Evolutionary conservation across 192 early-diverging fungal genomes (phyloP).

Genomic region (Rhizoclosmatium globosum): DNA sequence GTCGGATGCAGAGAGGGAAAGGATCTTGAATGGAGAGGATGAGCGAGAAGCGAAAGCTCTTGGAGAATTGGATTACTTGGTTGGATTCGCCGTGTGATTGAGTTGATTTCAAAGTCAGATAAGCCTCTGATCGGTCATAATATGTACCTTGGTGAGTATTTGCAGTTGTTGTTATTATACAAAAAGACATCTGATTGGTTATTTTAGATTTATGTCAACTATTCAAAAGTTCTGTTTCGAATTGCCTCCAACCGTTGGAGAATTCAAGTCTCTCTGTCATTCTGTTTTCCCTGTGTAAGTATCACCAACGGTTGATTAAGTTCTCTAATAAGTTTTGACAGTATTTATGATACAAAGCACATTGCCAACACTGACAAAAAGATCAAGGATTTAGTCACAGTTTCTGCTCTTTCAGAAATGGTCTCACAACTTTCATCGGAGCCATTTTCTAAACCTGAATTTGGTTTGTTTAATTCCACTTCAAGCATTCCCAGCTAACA

Average conservation of each 20-base stretch:
- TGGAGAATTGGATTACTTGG: conserved; percentile 58
- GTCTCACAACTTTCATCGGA: background rate
- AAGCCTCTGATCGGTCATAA: conserved; percentile 92
- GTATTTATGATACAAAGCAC: conserved; percentile 83
- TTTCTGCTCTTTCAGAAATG: conserved; percentile 42
- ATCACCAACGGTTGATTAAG: conserved; percentile 58
- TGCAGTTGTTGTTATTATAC: background rate
- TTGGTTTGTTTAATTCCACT: conserved; percentile 48
- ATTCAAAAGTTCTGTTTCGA: conserved; percentile 76
- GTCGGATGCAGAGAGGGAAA: conserved; percentile 54
- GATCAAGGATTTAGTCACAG: conserved; percentile 44
- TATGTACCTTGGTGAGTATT: conserved; percentile 66
- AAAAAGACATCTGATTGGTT: background rate
- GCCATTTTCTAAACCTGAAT: conserved; percentile 58
- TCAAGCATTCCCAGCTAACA: background rate
- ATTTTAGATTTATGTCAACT: conserved; percentile 79
- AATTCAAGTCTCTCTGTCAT: conserved; percentile 71
- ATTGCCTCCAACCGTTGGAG: conserved; percentile 70
- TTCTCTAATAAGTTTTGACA: conserved; percentile 41
- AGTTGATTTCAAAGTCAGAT: conserved; percentile 71
- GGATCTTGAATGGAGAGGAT: conserved; percentile 14
- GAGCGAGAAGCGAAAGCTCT: conserved; percentile 26
- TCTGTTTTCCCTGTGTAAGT: conserved; percentile 75
- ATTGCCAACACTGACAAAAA: conserved; percentile 60
- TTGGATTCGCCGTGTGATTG: conserved; percentile 83